phyloP scores from a whole-genome alignment of 106 monocot genomes.

The Phalaenopsis equestris region DNA sequence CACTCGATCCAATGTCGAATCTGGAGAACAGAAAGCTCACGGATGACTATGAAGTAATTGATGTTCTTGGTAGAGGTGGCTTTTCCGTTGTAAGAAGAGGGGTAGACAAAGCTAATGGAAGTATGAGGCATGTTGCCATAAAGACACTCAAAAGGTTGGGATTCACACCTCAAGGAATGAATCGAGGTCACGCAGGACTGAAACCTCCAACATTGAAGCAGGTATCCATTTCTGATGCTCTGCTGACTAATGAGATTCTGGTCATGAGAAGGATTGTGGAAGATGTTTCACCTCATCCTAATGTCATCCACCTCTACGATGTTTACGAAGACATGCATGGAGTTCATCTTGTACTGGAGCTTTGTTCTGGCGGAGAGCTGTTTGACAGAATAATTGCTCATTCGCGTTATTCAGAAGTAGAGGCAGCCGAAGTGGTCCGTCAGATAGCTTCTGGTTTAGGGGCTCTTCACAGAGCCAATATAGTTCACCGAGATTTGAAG shows the following conservation, averaged over 20 bases:
- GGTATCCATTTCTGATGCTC: slow-evolving; percentile 47
- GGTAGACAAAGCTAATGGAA: slow-evolving; percentile 26
- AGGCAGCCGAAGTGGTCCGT: slow-evolving; percentile 38
- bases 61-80: slow-evolving; percentile 52
- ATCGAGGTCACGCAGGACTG: neutral
- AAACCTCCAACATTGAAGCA: slow-evolving; percentile 32
- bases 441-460: slow-evolving; percentile 44
- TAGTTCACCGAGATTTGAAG: slow-evolving; percentile 65
- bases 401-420: slow-evolving; percentile 36
- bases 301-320: slow-evolving; percentile 56
- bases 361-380: slow-evolving; percentile 65
- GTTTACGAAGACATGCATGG: slow-evolving; percentile 54
- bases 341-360: slow-evolving; percentile 56
- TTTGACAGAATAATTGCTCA: slow-evolving; percentile 55
- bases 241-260: slow-evolving; percentile 62
- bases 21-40: slow-evolving; percentile 32
- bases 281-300: slow-evolving; percentile 57
- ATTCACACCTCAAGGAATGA: slow-evolving; percentile 17
- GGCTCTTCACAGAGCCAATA: slow-evolving; percentile 46
- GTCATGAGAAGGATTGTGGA: slow-evolving; percentile 69
- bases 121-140: slow-evolving; percentile 35
- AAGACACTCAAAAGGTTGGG: slow-evolving; percentile 52
- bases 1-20: slow-evolving; percentile 14
- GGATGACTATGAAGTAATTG: slow-evolving; percentile 54
- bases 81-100: slow-evolving; percentile 65